Conservation (phyloP, 768 basidiomycete genomes). For the Ramaria sp. region DNA sequence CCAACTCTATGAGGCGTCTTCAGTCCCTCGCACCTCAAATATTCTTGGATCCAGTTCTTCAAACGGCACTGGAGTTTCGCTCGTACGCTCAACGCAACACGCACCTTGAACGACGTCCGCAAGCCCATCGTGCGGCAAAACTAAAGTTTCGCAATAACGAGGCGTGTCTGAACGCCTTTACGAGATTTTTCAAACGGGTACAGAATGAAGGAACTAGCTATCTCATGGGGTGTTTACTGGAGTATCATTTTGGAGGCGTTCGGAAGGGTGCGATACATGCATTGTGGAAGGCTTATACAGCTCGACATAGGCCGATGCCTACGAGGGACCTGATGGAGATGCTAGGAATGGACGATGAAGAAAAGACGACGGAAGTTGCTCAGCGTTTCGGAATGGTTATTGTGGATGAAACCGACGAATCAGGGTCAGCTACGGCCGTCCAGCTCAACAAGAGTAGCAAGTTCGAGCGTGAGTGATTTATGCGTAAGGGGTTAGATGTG, state of each 20-base stretch:
- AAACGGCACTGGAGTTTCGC: constrained; percentile 74
- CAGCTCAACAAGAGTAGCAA: constrained; percentile 20
- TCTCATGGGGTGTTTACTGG: constrained; percentile 80
- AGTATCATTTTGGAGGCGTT: constrained; percentile 64
- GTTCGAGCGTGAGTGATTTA: constrained; percentile 24
- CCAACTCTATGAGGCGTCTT: constrained; percentile 59
- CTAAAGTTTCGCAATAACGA: constrained; percentile 21
- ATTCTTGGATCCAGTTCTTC: constrained; percentile 62
- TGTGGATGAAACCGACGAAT: constrained; percentile 55
- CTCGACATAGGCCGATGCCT: constrained; percentile 4
- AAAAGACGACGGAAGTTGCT: constrained; percentile 7
- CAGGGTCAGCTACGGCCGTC: constrained; percentile 30
- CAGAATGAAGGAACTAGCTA: constrained; percentile 67
- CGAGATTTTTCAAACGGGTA: constrained; percentile 48
- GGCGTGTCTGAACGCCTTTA: constrained; percentile 54
- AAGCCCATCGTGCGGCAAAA: constrained; percentile 12
- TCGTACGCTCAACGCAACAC: constrained; percentile 71
- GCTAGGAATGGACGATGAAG: constrained; percentile 53
- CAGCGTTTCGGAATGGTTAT: background rate
- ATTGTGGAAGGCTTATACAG: constrained; percentile 8
- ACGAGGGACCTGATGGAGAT: constrained; percentile 36
- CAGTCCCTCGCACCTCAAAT: constrained; percentile 47
- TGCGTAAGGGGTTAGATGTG: constrained; percentile 16
- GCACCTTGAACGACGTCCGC: background rate
- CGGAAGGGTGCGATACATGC: constrained; percentile 14